Conservation (phyloP, 1,139 yeast genomes). For the Kodamaea derodonti region DNA sequence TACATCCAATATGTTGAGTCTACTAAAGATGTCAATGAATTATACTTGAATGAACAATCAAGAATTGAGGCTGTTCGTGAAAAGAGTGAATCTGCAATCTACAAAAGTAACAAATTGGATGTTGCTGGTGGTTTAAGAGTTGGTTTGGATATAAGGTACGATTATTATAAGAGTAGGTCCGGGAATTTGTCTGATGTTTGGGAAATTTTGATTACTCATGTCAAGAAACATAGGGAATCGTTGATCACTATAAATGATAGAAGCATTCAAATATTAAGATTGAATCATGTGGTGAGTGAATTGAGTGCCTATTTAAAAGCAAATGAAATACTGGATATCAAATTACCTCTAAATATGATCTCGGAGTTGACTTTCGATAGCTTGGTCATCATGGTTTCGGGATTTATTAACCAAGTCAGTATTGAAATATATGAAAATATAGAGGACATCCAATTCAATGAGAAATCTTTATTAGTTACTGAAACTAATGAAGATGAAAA, state of each 20-base stretch:
- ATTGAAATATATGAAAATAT: conserved; percentile 20
- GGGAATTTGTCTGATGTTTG: conserved; percentile 70
- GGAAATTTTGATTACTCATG: conserved; percentile 33
- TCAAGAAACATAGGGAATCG: conserved; percentile 11
- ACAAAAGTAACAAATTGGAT: conserved; percentile 62
- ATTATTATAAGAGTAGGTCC: conserved; percentile 60
- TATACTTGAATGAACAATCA: conserved; percentile 60
- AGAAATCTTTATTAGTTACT: background rate
- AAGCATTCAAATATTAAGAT: conserved; percentile 13
- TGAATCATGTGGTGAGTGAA: conserved; percentile 24
- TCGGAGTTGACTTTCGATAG: conserved; percentile 12
- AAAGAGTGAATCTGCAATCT: conserved; percentile 57
- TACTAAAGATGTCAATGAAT: conserved; percentile 49
- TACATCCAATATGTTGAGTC: conserved; percentile 23
- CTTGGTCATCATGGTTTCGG: conserved; percentile 25
- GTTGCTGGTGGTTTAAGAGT: conserved; percentile 58
- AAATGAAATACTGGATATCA: conserved; percentile 14
- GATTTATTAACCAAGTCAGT: conserved; percentile 27
- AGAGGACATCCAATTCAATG: conserved; percentile 4
- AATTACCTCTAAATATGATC: conserved; percentile 14
- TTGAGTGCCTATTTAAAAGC: conserved; percentile 15
- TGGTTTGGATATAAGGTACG: conserved; percentile 59
- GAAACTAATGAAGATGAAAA: conserved; percentile 7
- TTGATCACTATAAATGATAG: conserved; percentile 18
- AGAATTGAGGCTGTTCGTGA: conserved; percentile 53